These are phyloP conservation scores for Xylariomycetidae sp. DNA, from an alignment of 2,329 filamentous ascomycete genomes.

Conservation along the genomic window DNA sequence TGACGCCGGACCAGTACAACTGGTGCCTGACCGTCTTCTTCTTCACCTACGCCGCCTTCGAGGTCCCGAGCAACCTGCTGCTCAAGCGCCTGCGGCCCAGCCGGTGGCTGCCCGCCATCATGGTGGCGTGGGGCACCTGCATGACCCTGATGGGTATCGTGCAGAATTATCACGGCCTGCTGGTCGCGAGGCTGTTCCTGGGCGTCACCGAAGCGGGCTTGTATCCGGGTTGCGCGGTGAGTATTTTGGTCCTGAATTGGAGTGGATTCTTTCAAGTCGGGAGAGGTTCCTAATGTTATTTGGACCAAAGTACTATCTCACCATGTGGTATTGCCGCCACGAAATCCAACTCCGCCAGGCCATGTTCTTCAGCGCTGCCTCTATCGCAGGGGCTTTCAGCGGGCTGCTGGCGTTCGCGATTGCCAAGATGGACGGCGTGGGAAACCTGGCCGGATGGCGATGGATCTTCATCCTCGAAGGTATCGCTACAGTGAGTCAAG, in stretches of 20 bases:
- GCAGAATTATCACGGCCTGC: constrained; percentile 40
- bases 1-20: constrained; percentile 68
- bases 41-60: constrained; percentile 72
- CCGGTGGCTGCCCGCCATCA: constrained; percentile 71
- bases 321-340: constrained; percentile 56
- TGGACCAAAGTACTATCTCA: constrained; percentile 44
- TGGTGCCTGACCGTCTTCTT: constrained; percentile 68
- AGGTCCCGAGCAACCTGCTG: constrained; percentile 72
- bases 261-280: too few relatives aligned
- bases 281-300: too few relatives aligned
- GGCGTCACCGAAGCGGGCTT: constrained; percentile 27
- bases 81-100: constrained; percentile 71
- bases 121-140: constrained; percentile 49
- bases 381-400: constrained; percentile 73
- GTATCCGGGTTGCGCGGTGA: constrained; percentile 28
- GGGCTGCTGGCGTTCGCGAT: constrained; percentile 69
- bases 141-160: constrained; percentile 53
- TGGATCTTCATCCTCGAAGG: constrained; percentile 71
- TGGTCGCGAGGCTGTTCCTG: constrained; percentile 47
- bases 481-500: constrained; percentile 57
- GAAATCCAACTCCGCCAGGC: constrained; percentile 55
- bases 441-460: constrained; percentile 54
- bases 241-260: too few relatives aligned
- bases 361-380: constrained; percentile 79
- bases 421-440: constrained; percentile 63